A percentile compares a stretch with the other conserved stretches of the same genome.
Evolutionary conservation across 805 yeast genomes (phyloP).

Genomic region (Lipomyces orientalis): DNA sequence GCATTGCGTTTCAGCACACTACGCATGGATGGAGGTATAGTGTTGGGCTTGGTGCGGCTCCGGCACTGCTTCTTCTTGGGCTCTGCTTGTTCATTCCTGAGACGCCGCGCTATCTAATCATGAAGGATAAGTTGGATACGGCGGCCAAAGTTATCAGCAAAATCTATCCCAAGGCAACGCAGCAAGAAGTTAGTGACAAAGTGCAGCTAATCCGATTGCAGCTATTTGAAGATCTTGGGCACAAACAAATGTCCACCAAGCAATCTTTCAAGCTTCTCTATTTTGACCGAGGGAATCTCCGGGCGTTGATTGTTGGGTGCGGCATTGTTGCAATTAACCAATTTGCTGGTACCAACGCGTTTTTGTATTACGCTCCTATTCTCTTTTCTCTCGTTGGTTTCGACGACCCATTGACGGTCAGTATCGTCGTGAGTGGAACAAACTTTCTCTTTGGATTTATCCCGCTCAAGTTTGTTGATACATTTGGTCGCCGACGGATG

Average conservation of each 20-base stretch:
- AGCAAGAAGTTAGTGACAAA: no score
- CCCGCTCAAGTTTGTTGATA: slow-evolving; percentile 60
- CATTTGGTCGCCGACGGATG: slow-evolving; percentile 67
- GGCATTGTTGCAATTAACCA: slow-evolving; percentile 46
- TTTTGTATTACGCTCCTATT: slow-evolving; percentile 54
- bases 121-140: slow-evolving; percentile 48
- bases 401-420: slow-evolving; percentile 49
- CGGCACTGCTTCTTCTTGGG: no score
- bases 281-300: no score
- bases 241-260: no score
- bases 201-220: no score
- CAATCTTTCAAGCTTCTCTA: no score
- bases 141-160: no score
- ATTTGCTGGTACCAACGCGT: slow-evolving; percentile 51
- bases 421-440: slow-evolving; percentile 49
- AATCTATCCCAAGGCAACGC: no score
- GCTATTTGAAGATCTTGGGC: no score
- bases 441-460: slow-evolving; percentile 52
- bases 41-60: no score
- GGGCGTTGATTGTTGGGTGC: no score
- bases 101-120: slow-evolving; percentile 54
- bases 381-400: slow-evolving; percentile 58
- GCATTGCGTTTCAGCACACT: slow-evolving; percentile 19
- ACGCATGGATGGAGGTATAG: no score
- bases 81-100: slow-evolving; percentile 50